Evolutionary conservation across 1,139 yeast species (phyloP), one percentile per base, ranked within the genome.

Genomic region (Nakaseomyces uthaithaninus): DNA sequence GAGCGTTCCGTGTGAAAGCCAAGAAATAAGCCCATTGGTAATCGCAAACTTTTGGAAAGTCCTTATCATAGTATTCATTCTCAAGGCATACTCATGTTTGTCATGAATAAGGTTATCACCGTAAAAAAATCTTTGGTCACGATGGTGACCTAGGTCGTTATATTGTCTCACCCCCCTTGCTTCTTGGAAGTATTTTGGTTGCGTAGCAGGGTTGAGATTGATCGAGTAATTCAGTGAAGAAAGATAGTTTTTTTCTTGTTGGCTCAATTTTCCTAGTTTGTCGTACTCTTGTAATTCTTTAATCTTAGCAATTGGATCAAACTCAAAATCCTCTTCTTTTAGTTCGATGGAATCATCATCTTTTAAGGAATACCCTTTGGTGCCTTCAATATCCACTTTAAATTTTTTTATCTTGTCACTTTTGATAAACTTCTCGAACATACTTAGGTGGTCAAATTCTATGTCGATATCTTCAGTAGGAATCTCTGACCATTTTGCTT

Each of bases 1-100:
- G 27, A 78, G 60, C 2, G 81, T 73, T 8, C 89, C 89, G 54
- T 79, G 82, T 30, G 82, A 77, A 26, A 79, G 61, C 84, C 86
- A 78, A 16, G 75, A 63, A 17, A 71, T 64, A 16, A 77, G 59
- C 2, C 72, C 73, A 46, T 72, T 70, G 12, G 73, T 65, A 38
- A 68, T 71, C 4, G 78, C 65, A 54, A 80, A 77, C 47, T 68
- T 68, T 48, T 74, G 70, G 77, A 83, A 80, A 1, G 74, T 71
- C 36, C 80, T 60, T 30, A 72, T 64, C 62, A 76, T 55, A 40
- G 73, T 75, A 43, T 74, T 79, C 49, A 76, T 55, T 24, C 70
- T 62, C 44, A 71, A 60, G 45, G 68, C 68, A 36, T 72, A 64
- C 50, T 70, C 72, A 12, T 43, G 37, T 7, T 45, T 41, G 33